These are phyloP conservation scores for Entrophospora sp. DNA, from an alignment of 192 early-diverging fungal species.

Conservation along the genomic window DNA sequence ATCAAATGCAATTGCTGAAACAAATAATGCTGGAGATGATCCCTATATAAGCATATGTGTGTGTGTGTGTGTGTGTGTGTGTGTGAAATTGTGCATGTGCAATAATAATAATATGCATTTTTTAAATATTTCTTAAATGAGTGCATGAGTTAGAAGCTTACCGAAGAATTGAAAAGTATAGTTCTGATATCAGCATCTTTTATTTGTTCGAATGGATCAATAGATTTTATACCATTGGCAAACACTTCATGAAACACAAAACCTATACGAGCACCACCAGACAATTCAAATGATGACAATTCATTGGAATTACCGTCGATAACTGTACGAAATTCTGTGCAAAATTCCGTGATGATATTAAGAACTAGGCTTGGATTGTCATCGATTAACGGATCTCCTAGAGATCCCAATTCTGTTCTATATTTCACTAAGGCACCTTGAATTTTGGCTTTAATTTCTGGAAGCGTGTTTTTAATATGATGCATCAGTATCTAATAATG, in stretches of 20 bases:
- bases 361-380: constrained; percentile 81
- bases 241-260: constrained; percentile 99
- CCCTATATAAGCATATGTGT: constrained; percentile 63
- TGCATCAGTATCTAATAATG: constrained; percentile 86
- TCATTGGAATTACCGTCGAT: constrained; percentile 96
- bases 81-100: too few species aligned
- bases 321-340: constrained; percentile 90
- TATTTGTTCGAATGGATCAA: constrained; percentile 98
- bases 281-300: constrained; percentile 87
- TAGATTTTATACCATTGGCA: constrained; percentile 77
- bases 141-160: too few species aligned
- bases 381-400: constrained; percentile 87
- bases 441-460: constrained; percentile 99
- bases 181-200: constrained; percentile 99
- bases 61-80: too few species aligned
- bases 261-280: constrained; percentile 95
- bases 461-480: constrained; percentile 95
- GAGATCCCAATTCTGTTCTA: constrained; percentile 69
- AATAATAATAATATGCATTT: too few species aligned
- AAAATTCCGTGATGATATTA: constrained; percentile 98
- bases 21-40: constrained; percentile 94
- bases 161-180: constrained; percentile 95
- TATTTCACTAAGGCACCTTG: constrained; percentile 77
- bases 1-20: constrained; percentile 96
- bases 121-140: too few species aligned